Percentiles rank a stretch among this genome's conserved stretches.
These are phyloP conservation scores for Mycena filopes DNA, from an alignment of 768 basidiomycete genomes.

Conservation along the genomic window DNA sequence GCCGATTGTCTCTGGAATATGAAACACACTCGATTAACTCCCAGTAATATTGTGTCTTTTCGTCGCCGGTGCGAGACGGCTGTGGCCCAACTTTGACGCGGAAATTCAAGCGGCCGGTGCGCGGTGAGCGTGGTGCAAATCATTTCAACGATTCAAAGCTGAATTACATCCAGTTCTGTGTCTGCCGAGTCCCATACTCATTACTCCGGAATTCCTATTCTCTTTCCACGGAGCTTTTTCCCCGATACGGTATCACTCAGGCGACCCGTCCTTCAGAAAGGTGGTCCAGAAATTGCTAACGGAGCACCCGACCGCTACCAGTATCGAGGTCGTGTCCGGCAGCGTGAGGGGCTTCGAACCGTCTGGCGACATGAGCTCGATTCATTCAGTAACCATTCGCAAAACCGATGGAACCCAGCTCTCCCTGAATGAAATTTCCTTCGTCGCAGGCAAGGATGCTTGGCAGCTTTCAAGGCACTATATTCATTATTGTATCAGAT, in stretches of 20 bases:
- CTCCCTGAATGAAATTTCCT: slow-evolving; percentile 12
- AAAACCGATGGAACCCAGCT: slow-evolving; percentile 24
- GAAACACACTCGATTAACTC: too few relatives aligned
- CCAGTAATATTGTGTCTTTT: slow-evolving; percentile 26
- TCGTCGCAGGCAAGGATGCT: slow-evolving; percentile 12
- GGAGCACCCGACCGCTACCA: neutral
- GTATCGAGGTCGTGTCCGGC: slow-evolving; percentile 21
- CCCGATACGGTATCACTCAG: slow-evolving; percentile 29
- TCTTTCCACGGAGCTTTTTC: slow-evolving; percentile 11
- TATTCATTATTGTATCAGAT: slow-evolving; percentile 32
- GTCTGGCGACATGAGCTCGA: slow-evolving; percentile 8
- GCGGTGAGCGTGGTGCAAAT: too few relatives aligned
- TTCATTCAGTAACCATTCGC: slow-evolving; percentile 18
- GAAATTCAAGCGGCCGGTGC: slow-evolving; percentile 28
- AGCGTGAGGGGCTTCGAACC: slow-evolving; percentile 13
- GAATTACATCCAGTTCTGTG: slow-evolving; percentile 3
- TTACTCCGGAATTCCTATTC: slow-evolving; percentile 28
- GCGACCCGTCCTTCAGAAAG: slow-evolving; percentile 34
- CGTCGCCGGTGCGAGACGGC: slow-evolving; percentile 27
- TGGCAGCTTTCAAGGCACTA: neutral
- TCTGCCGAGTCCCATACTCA: slow-evolving; percentile 29
- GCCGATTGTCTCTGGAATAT: too few relatives aligned
- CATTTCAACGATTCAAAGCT: too few relatives aligned
- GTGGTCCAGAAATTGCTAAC: slow-evolving; percentile 30
- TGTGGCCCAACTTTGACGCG: slow-evolving; percentile 37